Evolutionary conservation across 805 yeast genomes (phyloP), one percentile per base, ranked within the genome.

Genomic region (Ogataea pini): DNA sequence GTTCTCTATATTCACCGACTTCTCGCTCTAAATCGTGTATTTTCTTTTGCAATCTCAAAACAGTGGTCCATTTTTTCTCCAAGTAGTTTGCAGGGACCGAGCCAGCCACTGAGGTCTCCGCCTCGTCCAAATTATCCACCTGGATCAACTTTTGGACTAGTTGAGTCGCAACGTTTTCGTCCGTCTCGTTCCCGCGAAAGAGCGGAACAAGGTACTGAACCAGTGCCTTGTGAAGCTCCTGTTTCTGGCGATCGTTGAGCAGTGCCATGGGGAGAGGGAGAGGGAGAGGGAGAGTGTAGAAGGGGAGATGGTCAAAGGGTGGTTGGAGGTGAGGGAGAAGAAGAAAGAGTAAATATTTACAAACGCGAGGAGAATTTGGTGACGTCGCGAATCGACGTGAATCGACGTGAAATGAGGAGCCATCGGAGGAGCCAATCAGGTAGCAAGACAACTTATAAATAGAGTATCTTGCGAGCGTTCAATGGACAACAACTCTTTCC

Each of bases 51-150:
- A 92, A 72, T 39, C 96, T 72, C 27, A 89, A 74, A 3, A 91
- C 92, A 0, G 96, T 83, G 0, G 85, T 75, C 97, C 97, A 91
- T 69, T 90, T 91, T 67, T 84, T 85, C 56, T 85, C 89, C 33
- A 89, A 52, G 40, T 60, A 67, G 31, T 61, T 50, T 2, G 51
- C 49, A 1, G 73, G 72, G 5, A 65, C 56, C 7, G 56, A 39
- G 25, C 37, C 18, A 4, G 48, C 50, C 19, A 42, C 10, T 2
- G 33, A 28, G 13, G 36, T 25, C n/a, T 29, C 40, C 22, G 39
- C 46, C 14, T 46, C 37, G 5, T 47, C 49, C 0, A 37, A 27
- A 18, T 49, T n/a, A 18, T 45, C 39, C 9, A 48, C 36, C 4
- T 44, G 42, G 12, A 57, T 42, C 37, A 48, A 19, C 32, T 44